Evolutionary conservation across 2,329 filamentous ascomycete genomes (phyloP).

Genomic region (Stagonosporopsis tanaceti): DNA sequence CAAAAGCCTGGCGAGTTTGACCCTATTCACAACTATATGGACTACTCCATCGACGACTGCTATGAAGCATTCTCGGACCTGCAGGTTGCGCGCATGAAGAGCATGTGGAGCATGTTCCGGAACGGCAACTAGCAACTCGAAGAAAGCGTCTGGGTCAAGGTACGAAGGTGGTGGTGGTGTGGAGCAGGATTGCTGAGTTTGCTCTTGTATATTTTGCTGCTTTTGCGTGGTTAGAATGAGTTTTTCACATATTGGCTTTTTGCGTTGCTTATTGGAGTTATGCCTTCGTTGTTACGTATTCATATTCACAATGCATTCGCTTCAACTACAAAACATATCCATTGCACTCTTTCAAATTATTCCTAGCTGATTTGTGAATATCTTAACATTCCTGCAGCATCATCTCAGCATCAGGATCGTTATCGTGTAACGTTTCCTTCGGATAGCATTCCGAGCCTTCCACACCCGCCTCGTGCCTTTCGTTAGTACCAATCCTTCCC

Average conservation of each 20-base stretch:
- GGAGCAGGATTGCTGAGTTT: constrained; percentile 12
- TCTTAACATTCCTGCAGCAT: constrained; percentile 6
- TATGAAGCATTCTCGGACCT: constrained; percentile 61
- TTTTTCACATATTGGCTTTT: constrained; percentile 14
- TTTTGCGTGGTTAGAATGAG: constrained; percentile 14
- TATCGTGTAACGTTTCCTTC: constrained; percentile 9
- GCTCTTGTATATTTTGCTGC: constrained; percentile 15
- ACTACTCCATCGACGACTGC: constrained; percentile 65
- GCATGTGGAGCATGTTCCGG: constrained; percentile 59
- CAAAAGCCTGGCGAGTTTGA: constrained; percentile 52
- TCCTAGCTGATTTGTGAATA: background rate
- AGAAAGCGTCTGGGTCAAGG: background rate
- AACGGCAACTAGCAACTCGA: constrained; percentile 37
- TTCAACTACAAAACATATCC: background rate
- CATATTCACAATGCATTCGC: constrained; percentile 4
- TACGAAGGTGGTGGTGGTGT: constrained; percentile 7
- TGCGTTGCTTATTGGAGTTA: constrained; percentile 5
- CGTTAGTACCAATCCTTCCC: constrained; percentile 13
- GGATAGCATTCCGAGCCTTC: constrained; percentile 11
- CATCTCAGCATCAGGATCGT: constrained; percentile 2
- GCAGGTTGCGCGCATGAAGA: constrained; percentile 61
- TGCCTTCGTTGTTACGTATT: no score
- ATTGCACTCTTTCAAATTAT: background rate
- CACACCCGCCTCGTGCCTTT: constrained; percentile 7
- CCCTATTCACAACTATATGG: constrained; percentile 67